Evolutionary conservation across 2,329 filamentous ascomycete genomes (phyloP), one percentile per base, ranked within the genome.

Genomic region (Emericellopsis atlantica): DNA sequence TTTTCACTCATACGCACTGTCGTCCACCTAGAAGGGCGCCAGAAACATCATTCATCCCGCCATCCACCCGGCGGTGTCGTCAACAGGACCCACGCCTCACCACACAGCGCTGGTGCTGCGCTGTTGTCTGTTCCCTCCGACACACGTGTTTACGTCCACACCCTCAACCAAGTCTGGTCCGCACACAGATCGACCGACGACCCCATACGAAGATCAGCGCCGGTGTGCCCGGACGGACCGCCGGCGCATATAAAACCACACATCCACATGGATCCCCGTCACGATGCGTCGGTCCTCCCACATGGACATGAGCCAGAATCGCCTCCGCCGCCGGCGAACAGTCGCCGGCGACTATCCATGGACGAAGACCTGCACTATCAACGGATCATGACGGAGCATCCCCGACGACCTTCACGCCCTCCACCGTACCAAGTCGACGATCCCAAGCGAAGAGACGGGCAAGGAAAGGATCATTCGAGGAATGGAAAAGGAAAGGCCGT

Each of bases 331-430:
- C 53, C 55, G 51, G 57, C 60, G 59, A 60, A 56, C 46, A 54
- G 58, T 44, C 59, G 64, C 53, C 62, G 62, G 56, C 63, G 64
- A 50, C 63, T 70, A 50, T 74, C 70, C 39, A 70, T 73, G 60
- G 70, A 74, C 54, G 69, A 74, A 58, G 69, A 74, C 50, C 57
- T 68, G 50, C 65, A 67, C 50, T 74, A 74, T 50, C 67, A 69
- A 42, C 60, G 64, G 48, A 58, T 72, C 53, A 70, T 74, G 66
- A 69, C 62, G 29, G 60, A 56, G 36, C 52, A 57, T n/a, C 52
- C 51, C 34, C 56, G 59, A 46, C 66, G 64, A 48, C 65, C 64
- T 18, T 65, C 65, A 39, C 63, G 65, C 47, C 69, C 69, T 43
- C 69, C 68, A 36, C 61, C 64, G 14, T 72, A 72, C 49, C 57